Conservation (phyloP, 805 yeast genomes). For the Naumovozyma baii region DNA sequence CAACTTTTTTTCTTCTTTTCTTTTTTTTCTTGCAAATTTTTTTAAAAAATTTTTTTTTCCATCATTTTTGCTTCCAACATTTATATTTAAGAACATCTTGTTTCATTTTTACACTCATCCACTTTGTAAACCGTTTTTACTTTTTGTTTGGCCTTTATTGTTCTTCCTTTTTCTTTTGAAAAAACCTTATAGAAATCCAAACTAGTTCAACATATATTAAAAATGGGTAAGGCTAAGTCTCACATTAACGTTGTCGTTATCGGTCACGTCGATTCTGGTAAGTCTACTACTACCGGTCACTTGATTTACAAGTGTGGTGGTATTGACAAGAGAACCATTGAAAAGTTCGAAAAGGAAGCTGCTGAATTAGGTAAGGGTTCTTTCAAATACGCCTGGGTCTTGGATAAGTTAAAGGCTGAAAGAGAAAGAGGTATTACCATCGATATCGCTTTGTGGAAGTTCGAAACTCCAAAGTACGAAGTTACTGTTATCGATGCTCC, state of each 20-base stretch:
- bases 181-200: slow-evolving; percentile 6
- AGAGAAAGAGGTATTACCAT: slow-evolving; percentile 96
- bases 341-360: slow-evolving; percentile 97
- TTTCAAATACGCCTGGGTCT: slow-evolving; percentile 96
- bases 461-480: slow-evolving; percentile 82
- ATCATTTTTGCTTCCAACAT: background rate
- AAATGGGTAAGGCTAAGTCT: slow-evolving; percentile 85
- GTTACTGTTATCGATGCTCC: slow-evolving; percentile 93
- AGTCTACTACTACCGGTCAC: slow-evolving; percentile 99
- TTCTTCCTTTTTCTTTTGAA: background rate
- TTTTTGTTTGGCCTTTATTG: background rate
- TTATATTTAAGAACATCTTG: background rate
- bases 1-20: background rate
- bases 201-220: slow-evolving; percentile 7
- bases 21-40: background rate
- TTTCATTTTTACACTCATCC: background rate
- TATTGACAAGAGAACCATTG: slow-evolving; percentile 97
- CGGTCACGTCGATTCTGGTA: slow-evolving; percentile 99
- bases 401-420: slow-evolving; percentile 92
- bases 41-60: background rate
- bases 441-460: slow-evolving; percentile 86
- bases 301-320: slow-evolving; percentile 99
- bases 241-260: slow-evolving; percentile 99
- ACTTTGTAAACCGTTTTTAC: background rate
- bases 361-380: slow-evolving; percentile 96